Evolutionary conservation across 2,329 filamentous ascomycete species (phyloP).

Genomic region (Colletotrichum gloeosporioides): DNA sequence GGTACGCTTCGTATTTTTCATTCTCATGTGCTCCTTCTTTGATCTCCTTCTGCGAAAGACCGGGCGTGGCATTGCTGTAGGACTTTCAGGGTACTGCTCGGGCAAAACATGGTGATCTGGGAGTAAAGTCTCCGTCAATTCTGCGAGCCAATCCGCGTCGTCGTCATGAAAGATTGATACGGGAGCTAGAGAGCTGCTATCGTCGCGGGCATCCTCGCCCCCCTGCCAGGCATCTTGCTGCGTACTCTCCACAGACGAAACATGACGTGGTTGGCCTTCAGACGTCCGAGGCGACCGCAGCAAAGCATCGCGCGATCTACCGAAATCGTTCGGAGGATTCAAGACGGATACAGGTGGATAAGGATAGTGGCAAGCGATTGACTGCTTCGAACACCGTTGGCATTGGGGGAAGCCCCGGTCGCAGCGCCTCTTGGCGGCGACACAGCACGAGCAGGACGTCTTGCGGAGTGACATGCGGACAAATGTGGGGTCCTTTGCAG

Average conservation of each 20-base stretch:
- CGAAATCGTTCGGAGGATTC: neutral
- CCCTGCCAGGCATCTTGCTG: neutral
- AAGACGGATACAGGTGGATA: neutral
- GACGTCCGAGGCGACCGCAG: neutral
- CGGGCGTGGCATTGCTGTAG: neutral
- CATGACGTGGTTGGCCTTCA: neutral
- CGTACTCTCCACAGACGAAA: neutral
- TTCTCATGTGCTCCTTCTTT: neutral
- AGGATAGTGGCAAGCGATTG: neutral
- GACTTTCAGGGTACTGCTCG: neutral
- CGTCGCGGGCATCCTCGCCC: neutral
- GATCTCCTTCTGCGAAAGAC: neutral
- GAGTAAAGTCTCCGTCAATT: neutral
- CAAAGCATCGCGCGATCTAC: neutral
- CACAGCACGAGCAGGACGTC: neutral
- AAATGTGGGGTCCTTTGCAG: neutral
- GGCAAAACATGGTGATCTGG: neutral
- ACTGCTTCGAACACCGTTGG: neutral
- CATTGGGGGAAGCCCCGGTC: neutral
- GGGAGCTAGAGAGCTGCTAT: neutral
- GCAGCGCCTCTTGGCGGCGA: conserved; percentile 4
- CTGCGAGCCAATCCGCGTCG: neutral
- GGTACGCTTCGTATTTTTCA: neutral
- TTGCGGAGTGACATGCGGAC: conserved; percentile 16
- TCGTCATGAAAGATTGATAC: neutral